Base-by-base conservation (phyloP, 176 grass and related monocot species). In the Cocos nucifera region DNA sequence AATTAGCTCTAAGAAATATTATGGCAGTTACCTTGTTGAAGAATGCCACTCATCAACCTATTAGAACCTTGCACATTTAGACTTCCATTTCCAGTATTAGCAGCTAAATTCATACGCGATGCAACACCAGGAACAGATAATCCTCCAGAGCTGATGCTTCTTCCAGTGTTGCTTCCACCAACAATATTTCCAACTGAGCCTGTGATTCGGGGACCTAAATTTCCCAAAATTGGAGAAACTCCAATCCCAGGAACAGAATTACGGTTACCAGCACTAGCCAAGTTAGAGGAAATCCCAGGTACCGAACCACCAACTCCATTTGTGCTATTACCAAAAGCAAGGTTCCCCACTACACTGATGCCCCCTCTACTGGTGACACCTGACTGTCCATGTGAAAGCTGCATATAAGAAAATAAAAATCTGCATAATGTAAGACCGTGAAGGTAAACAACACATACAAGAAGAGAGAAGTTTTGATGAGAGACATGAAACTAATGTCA, bases 71-170 rank as follows among this genome's bases (percentile, higher is more conserved):
- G 93, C 49, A 92, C 73, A 73, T 80, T 85, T 55, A 92, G 56
- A 73, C 56, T 76, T 14, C 81, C 87, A 75, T 65, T 78, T 49
- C 73, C 92, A 73, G 80, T 15, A 65, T 83, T 88, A 56, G 81
- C 70, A 72, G 62, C 63, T 57, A 86, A 65, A 78, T 92, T 92
- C 64, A 98, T 82, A 19, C 84, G 76, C 55, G 93, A 86, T 57
- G 78, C 57, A 15, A 92, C 78, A 59, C 76, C 71, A 59, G 93
- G 73, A 51, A 92, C 76, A 14, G 73, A 79, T 61, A 86, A 67
- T 18, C 93, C 87, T 63, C 87, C 87, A 19, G 93, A 86, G 50
- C 63, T 76, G 54, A 98, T 88, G 69, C 73, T 98, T 82, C 93
- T 98, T 56, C 54, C 93, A 58, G 85, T 80, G 61, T 69, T 90